Evolutionary conservation across 169 alveolate species (phyloP).

Genomic region (Babesia ovata): DNA sequence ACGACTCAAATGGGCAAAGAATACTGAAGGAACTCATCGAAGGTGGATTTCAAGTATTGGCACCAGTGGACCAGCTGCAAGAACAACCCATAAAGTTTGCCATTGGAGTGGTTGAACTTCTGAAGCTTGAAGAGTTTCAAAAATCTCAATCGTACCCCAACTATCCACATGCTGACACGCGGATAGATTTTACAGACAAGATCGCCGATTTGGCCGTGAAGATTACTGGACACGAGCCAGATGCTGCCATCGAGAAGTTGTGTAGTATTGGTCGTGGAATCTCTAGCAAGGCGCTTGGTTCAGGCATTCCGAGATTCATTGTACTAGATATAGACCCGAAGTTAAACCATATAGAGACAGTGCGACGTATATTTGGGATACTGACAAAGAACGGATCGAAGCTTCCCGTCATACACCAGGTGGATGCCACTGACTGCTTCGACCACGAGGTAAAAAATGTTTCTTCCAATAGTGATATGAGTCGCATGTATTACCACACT

Average conservation of each 20-base stretch:
- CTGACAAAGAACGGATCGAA: slow-evolving; percentile 28
- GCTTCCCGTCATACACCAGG: slow-evolving; percentile 58
- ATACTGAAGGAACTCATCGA: slow-evolving; percentile 63
- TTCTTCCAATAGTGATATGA: not conserved
- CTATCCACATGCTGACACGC: slow-evolving; percentile 7
- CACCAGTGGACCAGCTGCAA: slow-evolving; percentile 48
- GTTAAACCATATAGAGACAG: slow-evolving; percentile 45
- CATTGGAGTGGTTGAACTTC: slow-evolving; percentile 47
- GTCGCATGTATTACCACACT: not conserved
- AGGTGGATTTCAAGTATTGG: slow-evolving; percentile 58
- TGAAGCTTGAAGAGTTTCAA: slow-evolving; percentile 23
- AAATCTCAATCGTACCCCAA: slow-evolving; percentile 24
- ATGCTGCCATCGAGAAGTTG: slow-evolving; percentile 30
- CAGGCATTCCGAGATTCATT: slow-evolving; percentile 47
- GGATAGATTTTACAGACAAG: slow-evolving; percentile 45
- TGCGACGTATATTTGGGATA: slow-evolving; percentile 51
- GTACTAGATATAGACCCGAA: slow-evolving; percentile 50
- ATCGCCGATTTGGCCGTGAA: slow-evolving; percentile 48
- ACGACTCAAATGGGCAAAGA: slow-evolving; percentile 48
- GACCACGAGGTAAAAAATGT: slow-evolving; percentile 47
- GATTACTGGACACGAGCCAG: slow-evolving; percentile 59
- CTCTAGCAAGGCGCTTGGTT: slow-evolving; percentile 27
- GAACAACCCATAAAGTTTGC: slow-evolving; percentile 60
- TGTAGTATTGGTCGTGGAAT: slow-evolving; percentile 44
- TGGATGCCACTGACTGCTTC: slow-evolving; percentile 40